A percentile compares a stretch with the other conserved stretches of the same genome.
phyloP scores from a whole-genome alignment of 768 basidiomycete species.

The Auricularia sp. region DNA sequence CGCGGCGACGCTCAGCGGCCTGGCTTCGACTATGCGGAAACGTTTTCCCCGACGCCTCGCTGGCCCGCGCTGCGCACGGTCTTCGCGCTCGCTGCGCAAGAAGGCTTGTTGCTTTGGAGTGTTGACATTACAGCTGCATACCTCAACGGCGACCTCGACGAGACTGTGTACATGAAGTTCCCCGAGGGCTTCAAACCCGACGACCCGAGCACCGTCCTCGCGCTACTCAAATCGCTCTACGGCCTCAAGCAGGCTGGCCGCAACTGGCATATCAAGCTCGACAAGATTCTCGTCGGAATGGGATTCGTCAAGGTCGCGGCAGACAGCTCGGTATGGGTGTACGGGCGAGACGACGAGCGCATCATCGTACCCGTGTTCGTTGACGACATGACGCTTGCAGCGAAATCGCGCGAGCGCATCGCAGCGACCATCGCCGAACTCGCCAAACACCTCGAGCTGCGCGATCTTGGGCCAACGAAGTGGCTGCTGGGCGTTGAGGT shows the following conservation, averaged over 20 bases:
- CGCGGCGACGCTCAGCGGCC: slow-evolving; percentile 25
- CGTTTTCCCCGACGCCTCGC: slow-evolving; percentile 16
- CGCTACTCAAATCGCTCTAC: slow-evolving; percentile 8
- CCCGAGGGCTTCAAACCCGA: slow-evolving; percentile 14
- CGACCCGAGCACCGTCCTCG: neutral
- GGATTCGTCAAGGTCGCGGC: slow-evolving; percentile 11
- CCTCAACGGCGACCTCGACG: slow-evolving; percentile 20
- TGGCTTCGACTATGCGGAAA: slow-evolving; percentile 23
- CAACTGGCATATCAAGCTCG: slow-evolving; percentile 22
- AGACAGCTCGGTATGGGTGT: slow-evolving; percentile 17
- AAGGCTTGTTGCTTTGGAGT: slow-evolving; percentile 9
- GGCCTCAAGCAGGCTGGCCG: slow-evolving; percentile 18
- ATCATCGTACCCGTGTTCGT: slow-evolving; percentile 21
- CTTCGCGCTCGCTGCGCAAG: slow-evolving; percentile 16
- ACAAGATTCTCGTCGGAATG: slow-evolving; percentile 11
- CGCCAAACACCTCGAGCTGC: neutral
- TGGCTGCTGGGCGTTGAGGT: slow-evolving; percentile 18
- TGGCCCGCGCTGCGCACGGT: slow-evolving; percentile 15
- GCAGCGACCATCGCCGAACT: neutral
- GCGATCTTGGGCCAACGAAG: slow-evolving; percentile 5
- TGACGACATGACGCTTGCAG: slow-evolving; percentile 19
- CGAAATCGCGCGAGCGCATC: neutral
- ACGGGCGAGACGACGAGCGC: neutral
- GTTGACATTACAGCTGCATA: slow-evolving; percentile 23
- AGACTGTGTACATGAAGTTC: slow-evolving; percentile 25